Evolutionary conservation across 2,329 filamentous ascomycete genomes (phyloP), one percentile per base, ranked within the genome.

Genomic region (Colletotrichum magnum): DNA sequence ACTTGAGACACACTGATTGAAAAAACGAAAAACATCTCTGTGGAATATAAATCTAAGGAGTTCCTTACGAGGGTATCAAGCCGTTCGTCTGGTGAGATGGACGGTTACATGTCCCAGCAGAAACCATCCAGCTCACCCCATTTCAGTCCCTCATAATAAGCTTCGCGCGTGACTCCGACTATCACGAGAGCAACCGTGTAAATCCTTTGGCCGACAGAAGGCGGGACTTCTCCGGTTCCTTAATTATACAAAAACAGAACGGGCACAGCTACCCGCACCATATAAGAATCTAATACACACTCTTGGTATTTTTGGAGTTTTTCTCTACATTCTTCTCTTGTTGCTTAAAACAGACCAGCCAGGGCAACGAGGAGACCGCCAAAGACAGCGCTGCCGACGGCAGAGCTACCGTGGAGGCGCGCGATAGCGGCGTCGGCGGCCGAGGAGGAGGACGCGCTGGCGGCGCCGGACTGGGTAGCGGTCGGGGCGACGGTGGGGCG

Each of bases 381-480:
- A 16, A 69, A 47, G n/a, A 67, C 15, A 2, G 61, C 67, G 18
- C 56, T 61, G 62, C 67, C 51, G 26, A 64, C 32, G 36, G 62
- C 50, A 9, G 67, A 41, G 16, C 51, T 45, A 15, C 43, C 41
- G 18, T 43, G 13, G 32, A 54, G 32, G 16, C 28, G 60, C 10
- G 26, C 63, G 3, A 21, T 9, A 12, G 63, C 57, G 32, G 56
- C 62, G 51, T 41, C 56, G 48, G 45, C 51, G 21, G n/a, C 32
- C 6, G 61, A 24, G 6, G 62, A 43, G 18, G 67, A 43, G 21
- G 36, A 60, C 3, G 67, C 67, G 51, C 56, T 61, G n/a, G 67
- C 54, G 4, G 65, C 48, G 54, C 67, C 62, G 18, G 67, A 69
- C 36, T 56, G 56, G 41, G 62, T 67, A n/a, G 62, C 56, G 9